These are phyloP conservation scores for Peribolospora baueri DNA, from an alignment of 768 basidiomycete genomes.

Conservation along the genomic window DNA sequence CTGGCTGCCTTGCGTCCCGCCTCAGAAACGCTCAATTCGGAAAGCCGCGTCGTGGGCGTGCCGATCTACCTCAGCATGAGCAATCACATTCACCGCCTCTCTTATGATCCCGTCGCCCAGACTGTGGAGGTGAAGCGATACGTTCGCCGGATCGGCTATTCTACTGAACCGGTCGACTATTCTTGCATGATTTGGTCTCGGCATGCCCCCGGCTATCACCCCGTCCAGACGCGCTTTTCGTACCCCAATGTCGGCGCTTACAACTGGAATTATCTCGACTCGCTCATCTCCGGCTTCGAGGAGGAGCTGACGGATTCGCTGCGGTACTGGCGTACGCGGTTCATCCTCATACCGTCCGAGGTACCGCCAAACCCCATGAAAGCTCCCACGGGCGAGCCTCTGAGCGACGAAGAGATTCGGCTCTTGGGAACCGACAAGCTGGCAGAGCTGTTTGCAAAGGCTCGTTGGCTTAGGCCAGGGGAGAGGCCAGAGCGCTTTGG, in stretches of 20 bases:
- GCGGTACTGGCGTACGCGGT: slow-evolving; percentile 81
- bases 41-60: slow-evolving; percentile 16
- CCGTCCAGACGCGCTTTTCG: slow-evolving; percentile 8
- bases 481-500: slow-evolving; percentile 27
- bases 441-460: slow-evolving; percentile 60
- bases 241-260: slow-evolving; percentile 15
- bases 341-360: slow-evolving; percentile 67
- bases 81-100: slow-evolving; percentile 81
- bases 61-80: slow-evolving; percentile 81
- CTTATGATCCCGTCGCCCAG: slow-evolving; percentile 52
- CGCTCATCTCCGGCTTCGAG: slow-evolving; percentile 18
- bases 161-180: slow-evolving; percentile 39
- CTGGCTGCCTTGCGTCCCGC: neutral
- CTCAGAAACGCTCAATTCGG: neutral
- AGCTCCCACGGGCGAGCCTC: slow-evolving; percentile 36
- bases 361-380: slow-evolving; percentile 29
- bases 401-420: slow-evolving; percentile 67
- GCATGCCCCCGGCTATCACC: neutral
- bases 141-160: slow-evolving; percentile 35
- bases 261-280: slow-evolving; percentile 19
- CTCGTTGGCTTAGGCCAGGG: slow-evolving; percentile 49
- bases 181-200: slow-evolving; percentile 60
- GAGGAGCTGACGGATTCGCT: slow-evolving; percentile 34
- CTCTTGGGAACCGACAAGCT: slow-evolving; percentile 77
- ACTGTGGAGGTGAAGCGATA: slow-evolving; percentile 68